Evolutionary conservation across 1,139 yeast species (phyloP).

Genomic region (Taphrina populina): DNA sequence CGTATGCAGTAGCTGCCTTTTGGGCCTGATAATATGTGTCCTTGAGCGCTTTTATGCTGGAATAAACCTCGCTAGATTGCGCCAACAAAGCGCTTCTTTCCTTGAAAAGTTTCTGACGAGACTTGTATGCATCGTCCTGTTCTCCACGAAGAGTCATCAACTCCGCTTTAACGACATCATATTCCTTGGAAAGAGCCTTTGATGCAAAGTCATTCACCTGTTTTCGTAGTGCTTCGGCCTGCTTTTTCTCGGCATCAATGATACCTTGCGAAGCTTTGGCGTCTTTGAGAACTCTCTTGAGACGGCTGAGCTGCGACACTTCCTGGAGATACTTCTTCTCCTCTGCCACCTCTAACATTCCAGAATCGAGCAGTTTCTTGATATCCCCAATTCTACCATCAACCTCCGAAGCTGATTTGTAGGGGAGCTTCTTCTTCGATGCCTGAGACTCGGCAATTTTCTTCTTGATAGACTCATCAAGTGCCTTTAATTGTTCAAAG

Average conservation of each 20-base stretch:
- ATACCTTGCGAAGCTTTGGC: slow-evolving; percentile 73
- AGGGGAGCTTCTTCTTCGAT: slow-evolving; percentile 65
- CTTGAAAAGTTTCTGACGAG: slow-evolving; percentile 62
- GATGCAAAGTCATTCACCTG: slow-evolving; percentile 63
- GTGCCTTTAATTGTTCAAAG: slow-evolving; percentile 68
- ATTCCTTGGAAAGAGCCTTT: slow-evolving; percentile 57
- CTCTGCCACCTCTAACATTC: slow-evolving; percentile 81
- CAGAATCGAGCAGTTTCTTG: slow-evolving; percentile 75
- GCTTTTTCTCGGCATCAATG: slow-evolving; percentile 75
- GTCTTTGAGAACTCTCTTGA: slow-evolving; percentile 73
- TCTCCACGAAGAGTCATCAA: slow-evolving; percentile 60
- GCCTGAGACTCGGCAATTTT: slow-evolving; percentile 71
- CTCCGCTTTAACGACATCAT: slow-evolving; percentile 60
- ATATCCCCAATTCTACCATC: slow-evolving; percentile 68
- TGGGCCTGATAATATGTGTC: slow-evolving; percentile 63
- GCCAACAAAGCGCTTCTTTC: slow-evolving; percentile 69
- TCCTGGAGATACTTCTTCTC: slow-evolving; percentile 86
- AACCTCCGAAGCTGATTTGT: slow-evolving; percentile 73
- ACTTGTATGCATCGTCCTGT: slow-evolving; percentile 65
- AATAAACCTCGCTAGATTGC: slow-evolving; percentile 67
- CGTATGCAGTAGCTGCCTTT: slow-evolving; percentile 65
- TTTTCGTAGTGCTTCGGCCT: slow-evolving; percentile 73
- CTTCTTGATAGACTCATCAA: slow-evolving; percentile 72
- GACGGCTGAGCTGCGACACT: slow-evolving; percentile 76
- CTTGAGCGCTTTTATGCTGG: slow-evolving; percentile 63